Evolutionary conservation across 441 rosid genomes (phyloP), one percentile per base, ranked within the genome.

Genomic region (Croton laevigatus): DNA sequence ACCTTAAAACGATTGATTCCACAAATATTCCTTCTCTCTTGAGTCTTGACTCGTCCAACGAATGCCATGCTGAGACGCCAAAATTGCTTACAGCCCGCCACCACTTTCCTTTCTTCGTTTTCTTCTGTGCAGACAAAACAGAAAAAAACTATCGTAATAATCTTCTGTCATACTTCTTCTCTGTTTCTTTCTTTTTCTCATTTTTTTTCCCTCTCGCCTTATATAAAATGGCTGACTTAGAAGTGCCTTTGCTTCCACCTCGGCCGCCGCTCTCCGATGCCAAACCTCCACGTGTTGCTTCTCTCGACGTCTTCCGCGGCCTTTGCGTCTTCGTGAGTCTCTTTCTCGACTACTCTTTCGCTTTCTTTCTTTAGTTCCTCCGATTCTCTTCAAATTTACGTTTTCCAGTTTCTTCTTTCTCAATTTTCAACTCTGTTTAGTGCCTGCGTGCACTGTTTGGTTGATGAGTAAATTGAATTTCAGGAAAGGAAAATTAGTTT

Each of bases 301-400:
- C 79, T 52, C 79, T 75, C 17, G 79, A 75, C 46, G 75, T 62
- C 79, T 75, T 75, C 46, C 79, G 75, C 16, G 75, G 79, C 58
- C 74, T 70, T 59, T 70, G 79, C 45, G 71, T 75, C 67, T 70
- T 66, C 46, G 79, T 75, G 17, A 71, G 53, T n/a, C 19, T 57
- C 34, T 23, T 55, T 12, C 46, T 8, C 44, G n/a, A 6, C 23
- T 8, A 10, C 12, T 6, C 3, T 16, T 48, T 34, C 37, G 58
- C 42, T 19, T 52, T 32, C 22, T n/a, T 45, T 5, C 36, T 20
- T n/a, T 63, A 27, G 5, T 13, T 22, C 19, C 62, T 58, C 20
- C 10, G 5, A 57, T 62, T 70, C 51, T 23, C 38, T n/a, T 70
- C 36, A 34, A 11, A 37, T 13, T 59, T 45, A 27, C 34, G 19